Evolutionary conservation across 2,329 filamentous ascomycete species (phyloP).

Genomic region (Proliferodiscus dingleyae): DNA sequence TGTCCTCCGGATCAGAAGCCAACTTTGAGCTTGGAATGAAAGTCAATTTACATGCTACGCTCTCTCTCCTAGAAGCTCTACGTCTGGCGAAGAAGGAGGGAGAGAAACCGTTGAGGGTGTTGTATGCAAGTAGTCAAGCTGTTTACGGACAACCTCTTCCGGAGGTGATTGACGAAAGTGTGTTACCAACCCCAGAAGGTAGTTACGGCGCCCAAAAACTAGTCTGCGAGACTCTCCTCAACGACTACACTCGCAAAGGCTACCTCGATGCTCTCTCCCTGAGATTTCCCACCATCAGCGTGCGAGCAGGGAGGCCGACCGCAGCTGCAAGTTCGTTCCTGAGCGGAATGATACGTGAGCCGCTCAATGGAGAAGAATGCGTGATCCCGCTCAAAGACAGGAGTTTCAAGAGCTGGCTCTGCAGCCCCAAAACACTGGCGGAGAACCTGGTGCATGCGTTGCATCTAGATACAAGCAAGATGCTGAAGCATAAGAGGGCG

Average conservation of each 20-base stretch:
- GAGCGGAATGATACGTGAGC: conserved; percentile 58
- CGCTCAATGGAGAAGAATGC: conserved; percentile 48
- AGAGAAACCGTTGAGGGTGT: conserved; percentile 37
- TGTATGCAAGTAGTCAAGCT: conserved; percentile 56
- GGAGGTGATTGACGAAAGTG: conserved; percentile 41
- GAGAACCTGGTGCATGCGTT: conserved; percentile 48
- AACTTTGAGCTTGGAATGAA: conserved; percentile 49
- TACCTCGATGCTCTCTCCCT: conserved; percentile 53
- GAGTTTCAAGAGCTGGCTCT: conserved; percentile 48
- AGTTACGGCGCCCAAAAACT: conserved; percentile 60
- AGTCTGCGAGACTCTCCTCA: conserved; percentile 53
- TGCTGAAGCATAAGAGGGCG: conserved; percentile 44
- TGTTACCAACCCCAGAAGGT: conserved; percentile 48
- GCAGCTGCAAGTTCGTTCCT: conserved; percentile 58
- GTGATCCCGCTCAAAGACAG: conserved; percentile 49
- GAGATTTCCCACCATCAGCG: conserved; percentile 56
- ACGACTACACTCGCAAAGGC: conserved; percentile 51
- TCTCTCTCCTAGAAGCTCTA: conserved; percentile 48
- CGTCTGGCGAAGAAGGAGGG: conserved; percentile 27
- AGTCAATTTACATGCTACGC: conserved; percentile 55
- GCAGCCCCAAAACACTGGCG: conserved; percentile 47
- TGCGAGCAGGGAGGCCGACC: conserved; percentile 55
- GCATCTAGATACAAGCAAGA: conserved; percentile 34
- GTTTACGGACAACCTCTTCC: conserved; percentile 54
- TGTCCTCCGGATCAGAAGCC: conserved; percentile 58